These are phyloP conservation scores for Microcera coccophila DNA, from an alignment of 2,329 filamentous ascomycete species.

Conservation along the genomic window DNA sequence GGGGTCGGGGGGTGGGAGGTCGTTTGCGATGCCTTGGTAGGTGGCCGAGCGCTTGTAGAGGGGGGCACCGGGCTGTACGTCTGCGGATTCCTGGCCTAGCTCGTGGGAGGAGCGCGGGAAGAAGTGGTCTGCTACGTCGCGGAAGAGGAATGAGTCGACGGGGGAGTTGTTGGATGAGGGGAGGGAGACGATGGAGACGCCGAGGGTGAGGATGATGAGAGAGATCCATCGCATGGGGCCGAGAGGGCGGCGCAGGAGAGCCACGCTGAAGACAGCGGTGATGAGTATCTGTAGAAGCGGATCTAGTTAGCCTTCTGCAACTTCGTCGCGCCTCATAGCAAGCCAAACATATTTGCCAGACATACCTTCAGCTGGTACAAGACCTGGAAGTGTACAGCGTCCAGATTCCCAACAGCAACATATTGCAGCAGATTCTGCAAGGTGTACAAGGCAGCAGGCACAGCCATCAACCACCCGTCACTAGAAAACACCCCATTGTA, in stretches of 20 bases:
- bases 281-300: slow-evolving; percentile 62
- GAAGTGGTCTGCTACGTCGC: slow-evolving; percentile 62
- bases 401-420: slow-evolving; percentile 82
- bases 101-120: slow-evolving; percentile 79
- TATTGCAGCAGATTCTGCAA: slow-evolving; percentile 94
- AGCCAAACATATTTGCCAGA: neutral
- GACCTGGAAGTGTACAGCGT: slow-evolving; percentile 89
- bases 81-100: slow-evolving; percentile 51
- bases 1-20: slow-evolving; percentile 44
- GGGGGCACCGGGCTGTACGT: slow-evolving; percentile 14
- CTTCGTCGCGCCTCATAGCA: neutral
- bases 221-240: slow-evolving; percentile 74
- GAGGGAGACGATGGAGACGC: slow-evolving; percentile 81
- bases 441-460: slow-evolving; percentile 85
- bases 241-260: slow-evolving; percentile 68
- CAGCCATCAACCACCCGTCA: slow-evolving; percentile 91
- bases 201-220: slow-evolving; percentile 72
- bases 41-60: slow-evolving; percentile 65
- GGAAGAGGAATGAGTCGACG: slow-evolving; percentile 53
- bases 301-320: slow-evolving; percentile 1
- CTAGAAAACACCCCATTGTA: slow-evolving; percentile 77
- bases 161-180: slow-evolving; percentile 57
- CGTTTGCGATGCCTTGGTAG: slow-evolving; percentile 78
- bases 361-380: slow-evolving; percentile 84
- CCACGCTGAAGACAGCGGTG: slow-evolving; percentile 80